A percentile compares a stretch with the other conserved stretches of the same genome.
phyloP scores from a whole-genome alignment of 306 rosid genomes.

The Fragaria nilgerrensis region DNA sequence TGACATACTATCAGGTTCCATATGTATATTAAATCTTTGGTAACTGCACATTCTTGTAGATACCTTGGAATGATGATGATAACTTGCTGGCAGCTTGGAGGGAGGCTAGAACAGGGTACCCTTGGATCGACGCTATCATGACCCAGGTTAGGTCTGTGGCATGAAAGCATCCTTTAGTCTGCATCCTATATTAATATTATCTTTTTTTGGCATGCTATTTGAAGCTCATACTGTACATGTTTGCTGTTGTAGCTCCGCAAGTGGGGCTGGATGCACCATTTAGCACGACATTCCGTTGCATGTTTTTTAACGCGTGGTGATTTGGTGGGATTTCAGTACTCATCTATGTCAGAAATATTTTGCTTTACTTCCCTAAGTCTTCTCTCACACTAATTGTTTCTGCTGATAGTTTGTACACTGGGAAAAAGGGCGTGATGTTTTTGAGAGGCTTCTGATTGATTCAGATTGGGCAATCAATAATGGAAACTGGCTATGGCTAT shows the following conservation, averaged over 20 bases:
- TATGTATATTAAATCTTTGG: neutral
- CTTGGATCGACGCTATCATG: constrained; percentile 98
- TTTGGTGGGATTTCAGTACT: constrained; percentile 45
- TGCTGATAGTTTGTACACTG: constrained; percentile 72
- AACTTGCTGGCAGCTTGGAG: constrained; percentile 83
- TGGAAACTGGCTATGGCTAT: constrained; percentile 98
- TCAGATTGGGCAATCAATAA: constrained; percentile 96
- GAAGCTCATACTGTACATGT: constrained; percentile 5
- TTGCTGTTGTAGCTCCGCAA: constrained; percentile 62
- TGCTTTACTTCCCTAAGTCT: neutral
- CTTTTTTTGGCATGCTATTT: constrained; percentile 5
- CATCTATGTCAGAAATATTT: neutral
- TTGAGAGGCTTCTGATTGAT: constrained; percentile 92
- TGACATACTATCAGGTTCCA: neutral
- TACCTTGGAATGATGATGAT: constrained; percentile 83
- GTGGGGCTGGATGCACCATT: constrained; percentile 99
- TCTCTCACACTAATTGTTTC: constrained; percentile 16
- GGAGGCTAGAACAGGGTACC: constrained; percentile 87
- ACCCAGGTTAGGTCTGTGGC: constrained; percentile 58
- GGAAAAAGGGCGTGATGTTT: constrained; percentile 95
- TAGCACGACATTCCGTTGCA: constrained; percentile 92
- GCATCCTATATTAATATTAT: neutral
- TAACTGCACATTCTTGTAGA: constrained; percentile 33
- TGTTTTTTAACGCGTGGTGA: constrained; percentile 94
- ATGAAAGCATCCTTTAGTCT: constrained; percentile 5